These are phyloP conservation scores for Hansenula anomala DNA, from an alignment of 1,139 yeast species.

Conservation along the genomic window DNA sequence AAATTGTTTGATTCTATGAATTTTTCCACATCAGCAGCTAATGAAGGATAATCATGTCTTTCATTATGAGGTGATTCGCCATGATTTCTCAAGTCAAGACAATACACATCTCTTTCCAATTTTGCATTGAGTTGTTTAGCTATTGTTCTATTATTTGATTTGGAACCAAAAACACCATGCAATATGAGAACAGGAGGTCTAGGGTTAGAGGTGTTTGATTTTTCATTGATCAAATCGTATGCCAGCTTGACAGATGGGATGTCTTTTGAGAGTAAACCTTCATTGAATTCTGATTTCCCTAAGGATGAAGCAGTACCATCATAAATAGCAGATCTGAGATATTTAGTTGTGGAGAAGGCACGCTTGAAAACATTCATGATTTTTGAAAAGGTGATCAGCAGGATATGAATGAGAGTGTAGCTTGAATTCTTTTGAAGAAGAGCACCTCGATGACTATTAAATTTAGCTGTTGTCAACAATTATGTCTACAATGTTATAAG, in stretches of 20 bases:
- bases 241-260: slow-evolving; percentile 41
- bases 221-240: slow-evolving; percentile 34
- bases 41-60: slow-evolving; percentile 71
- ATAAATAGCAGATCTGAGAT: slow-evolving; percentile 1
- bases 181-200: slow-evolving; percentile 62
- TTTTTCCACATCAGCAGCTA: slow-evolving; percentile 79
- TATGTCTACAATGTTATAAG: too few species aligned
- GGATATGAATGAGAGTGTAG: too few species aligned
- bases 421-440: neutral
- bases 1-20: slow-evolving; percentile 51
- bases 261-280: slow-evolving; percentile 21
- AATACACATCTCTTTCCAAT: slow-evolving; percentile 48
- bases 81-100: slow-evolving; percentile 84
- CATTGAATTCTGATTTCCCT: slow-evolving; percentile 8
- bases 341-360: neutral
- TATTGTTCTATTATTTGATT: slow-evolving; percentile 70
- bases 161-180: slow-evolving; percentile 90
- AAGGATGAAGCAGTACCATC: slow-evolving; percentile 1
- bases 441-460: too few species aligned
- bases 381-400: too few species aligned
- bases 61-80: slow-evolving; percentile 79
- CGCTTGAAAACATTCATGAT: neutral
- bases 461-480: too few species aligned
- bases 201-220: slow-evolving; percentile 15
- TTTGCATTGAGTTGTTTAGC: slow-evolving; percentile 41